phyloP scores from a whole-genome alignment of 2,329 filamentous ascomycete species.

The Fusarium longipes region DNA sequence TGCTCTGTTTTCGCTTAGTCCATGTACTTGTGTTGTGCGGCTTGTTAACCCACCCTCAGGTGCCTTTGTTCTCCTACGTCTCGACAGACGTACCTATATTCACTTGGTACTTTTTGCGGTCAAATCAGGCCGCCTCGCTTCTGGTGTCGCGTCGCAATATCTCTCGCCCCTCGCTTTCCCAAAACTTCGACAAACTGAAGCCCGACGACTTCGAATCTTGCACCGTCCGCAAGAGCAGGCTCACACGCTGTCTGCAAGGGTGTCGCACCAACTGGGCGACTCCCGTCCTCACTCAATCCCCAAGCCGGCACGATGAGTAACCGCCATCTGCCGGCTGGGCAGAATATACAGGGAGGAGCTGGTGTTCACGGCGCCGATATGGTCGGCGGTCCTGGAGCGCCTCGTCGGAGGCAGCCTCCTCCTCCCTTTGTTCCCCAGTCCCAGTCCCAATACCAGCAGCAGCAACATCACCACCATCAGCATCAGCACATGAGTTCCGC shows the following conservation, averaged over 20 bases:
- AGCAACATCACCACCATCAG: slow-evolving; percentile 54
- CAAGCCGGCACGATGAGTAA: slow-evolving; percentile 81
- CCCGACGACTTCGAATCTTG: slow-evolving; percentile 21
- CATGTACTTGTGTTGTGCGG: slow-evolving; percentile 26
- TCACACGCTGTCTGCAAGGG: slow-evolving; percentile 41
- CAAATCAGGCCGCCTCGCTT: slow-evolving; percentile 22
- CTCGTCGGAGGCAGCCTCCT: slow-evolving; percentile 54
- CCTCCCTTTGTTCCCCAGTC: slow-evolving; percentile 55
- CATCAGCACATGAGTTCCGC: slow-evolving; percentile 56
- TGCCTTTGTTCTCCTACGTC: slow-evolving; percentile 33
- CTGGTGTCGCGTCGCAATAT: slow-evolving; percentile 42
- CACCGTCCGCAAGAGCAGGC: slow-evolving; percentile 31
- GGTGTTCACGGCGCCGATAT: slow-evolving; percentile 52
- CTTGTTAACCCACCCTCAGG: slow-evolving; percentile 15
- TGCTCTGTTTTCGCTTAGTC: slow-evolving; percentile 9
- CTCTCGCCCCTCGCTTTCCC: slow-evolving; percentile 9
- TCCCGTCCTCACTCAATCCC: slow-evolving; percentile 54
- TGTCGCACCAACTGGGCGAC: slow-evolving; percentile 52
- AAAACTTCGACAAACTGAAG: slow-evolving; percentile 41
- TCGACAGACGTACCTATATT: slow-evolving; percentile 24
- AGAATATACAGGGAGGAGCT: slow-evolving; percentile 65
- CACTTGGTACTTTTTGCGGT: slow-evolving; percentile 29
- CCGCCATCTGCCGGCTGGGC: slow-evolving; percentile 82
- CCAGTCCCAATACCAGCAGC: slow-evolving; percentile 51
- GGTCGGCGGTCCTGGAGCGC: slow-evolving; percentile 51